Conservation (phyloP, 2,329 filamentous ascomycete genomes). For the Daldinia sp. region DNA sequence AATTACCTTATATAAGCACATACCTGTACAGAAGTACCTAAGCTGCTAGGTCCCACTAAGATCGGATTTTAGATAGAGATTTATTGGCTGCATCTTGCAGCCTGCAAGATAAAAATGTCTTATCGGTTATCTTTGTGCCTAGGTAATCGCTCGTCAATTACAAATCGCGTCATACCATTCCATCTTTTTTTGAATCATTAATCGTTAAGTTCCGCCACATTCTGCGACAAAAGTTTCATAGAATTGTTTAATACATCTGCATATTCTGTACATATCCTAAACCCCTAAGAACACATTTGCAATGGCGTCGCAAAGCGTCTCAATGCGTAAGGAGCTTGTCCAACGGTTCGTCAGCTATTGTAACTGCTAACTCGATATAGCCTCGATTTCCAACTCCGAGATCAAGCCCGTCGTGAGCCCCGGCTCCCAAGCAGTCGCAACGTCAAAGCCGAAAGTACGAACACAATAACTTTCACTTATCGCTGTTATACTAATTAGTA, state of each 20-base stretch:
- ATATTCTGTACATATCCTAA: constrained; percentile 12
- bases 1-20: not conserved
- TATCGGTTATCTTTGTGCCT: constrained; percentile 24
- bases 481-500: constrained; percentile 19
- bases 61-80: constrained; percentile 31
- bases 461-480: not conserved
- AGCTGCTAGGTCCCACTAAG: constrained; percentile 10
- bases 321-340: constrained; percentile 42
- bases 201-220: constrained; percentile 13
- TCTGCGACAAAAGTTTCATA: constrained; percentile 22
- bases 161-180: constrained; percentile 43
- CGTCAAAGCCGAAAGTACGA: constrained; percentile 52
- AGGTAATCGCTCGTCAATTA: constrained; percentile 29
- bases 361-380: constrained; percentile 35
- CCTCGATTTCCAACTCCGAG: constrained; percentile 48
- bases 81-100: constrained; percentile 16
- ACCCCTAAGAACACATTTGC: constrained; percentile 9
- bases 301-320: constrained; percentile 42
- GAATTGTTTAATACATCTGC: constrained; percentile 4
- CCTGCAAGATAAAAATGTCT: not conserved
- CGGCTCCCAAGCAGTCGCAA: constrained; percentile 38
- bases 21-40: not conserved
- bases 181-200: constrained; percentile 30
- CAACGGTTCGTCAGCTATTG: not conserved
- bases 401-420: constrained; percentile 40